These are phyloP conservation scores for Acacia confusa DNA, from an alignment of 306 rosid species.

Conservation along the genomic window DNA sequence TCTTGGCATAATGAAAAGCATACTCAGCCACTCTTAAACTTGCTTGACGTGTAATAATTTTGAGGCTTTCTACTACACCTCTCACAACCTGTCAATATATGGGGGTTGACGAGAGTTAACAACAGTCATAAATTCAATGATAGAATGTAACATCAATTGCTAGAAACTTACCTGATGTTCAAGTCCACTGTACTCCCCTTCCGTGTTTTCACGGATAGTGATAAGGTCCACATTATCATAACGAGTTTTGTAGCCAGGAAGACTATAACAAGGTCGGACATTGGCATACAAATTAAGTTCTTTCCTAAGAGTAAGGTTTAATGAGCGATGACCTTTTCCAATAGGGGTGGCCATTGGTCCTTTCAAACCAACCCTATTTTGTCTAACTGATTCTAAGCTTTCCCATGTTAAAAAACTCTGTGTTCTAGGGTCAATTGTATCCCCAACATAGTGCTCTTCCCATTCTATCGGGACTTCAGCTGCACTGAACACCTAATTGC, in stretches of 20 bases:
- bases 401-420: slow-evolving; percentile 98
- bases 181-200: slow-evolving; percentile 99
- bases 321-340: slow-evolving; percentile 97
- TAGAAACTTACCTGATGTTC: slow-evolving; percentile 85
- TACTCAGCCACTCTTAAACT: slow-evolving; percentile 99
- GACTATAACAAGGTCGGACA: slow-evolving; percentile 95
- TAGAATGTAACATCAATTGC: neutral
- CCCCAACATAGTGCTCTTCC: slow-evolving; percentile 94
- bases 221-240: slow-evolving; percentile 86
- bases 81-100: slow-evolving; percentile 79
- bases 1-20: slow-evolving; percentile 95
- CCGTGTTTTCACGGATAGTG: slow-evolving; percentile 96
- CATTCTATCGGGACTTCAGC: slow-evolving; percentile 93
- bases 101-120: slow-evolving; percentile 23
- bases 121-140: slow-evolving; percentile 12
- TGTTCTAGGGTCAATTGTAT: slow-evolving; percentile 80
- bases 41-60: slow-evolving; percentile 97
- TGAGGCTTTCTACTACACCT: slow-evolving; percentile 98
- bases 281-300: slow-evolving; percentile 96
- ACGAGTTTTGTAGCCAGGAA: slow-evolving; percentile 92
- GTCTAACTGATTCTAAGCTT: slow-evolving; percentile 86
- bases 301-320: slow-evolving; percentile 95
- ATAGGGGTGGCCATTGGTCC: slow-evolving; percentile 99
- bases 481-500: slow-evolving; percentile 59
- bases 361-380: slow-evolving; percentile 87